Evolutionary conservation across 768 basidiomycete genomes (phyloP).

Genomic region (Rhodosporidiobolus sp.): DNA sequence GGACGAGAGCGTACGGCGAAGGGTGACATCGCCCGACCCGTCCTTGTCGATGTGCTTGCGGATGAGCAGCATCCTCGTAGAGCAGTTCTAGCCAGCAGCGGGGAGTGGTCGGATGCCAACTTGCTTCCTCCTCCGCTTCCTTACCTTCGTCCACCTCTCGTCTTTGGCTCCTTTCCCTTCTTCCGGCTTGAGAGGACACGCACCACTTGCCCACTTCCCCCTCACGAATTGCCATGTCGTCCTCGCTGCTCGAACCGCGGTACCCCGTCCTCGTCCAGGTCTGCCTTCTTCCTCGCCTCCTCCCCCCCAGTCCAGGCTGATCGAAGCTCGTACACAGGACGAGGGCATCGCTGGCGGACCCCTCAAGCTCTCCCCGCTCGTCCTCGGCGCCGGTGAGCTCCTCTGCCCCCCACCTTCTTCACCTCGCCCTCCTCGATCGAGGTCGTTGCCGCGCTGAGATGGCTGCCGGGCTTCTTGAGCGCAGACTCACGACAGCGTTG

Average conservation of each 20-base stretch:
- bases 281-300: too few relatives aligned
- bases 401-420: background rate
- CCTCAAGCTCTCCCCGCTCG: slow-evolving; percentile 26
- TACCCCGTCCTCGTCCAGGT: too few relatives aligned
- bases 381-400: slow-evolving; percentile 28
- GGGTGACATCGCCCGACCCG: slow-evolving; percentile 80
- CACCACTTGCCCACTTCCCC: too few relatives aligned
- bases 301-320: too few relatives aligned
- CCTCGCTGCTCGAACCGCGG: too few relatives aligned
- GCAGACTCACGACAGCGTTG: background rate
- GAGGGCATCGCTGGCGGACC: slow-evolving; percentile 11
- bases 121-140: background rate
- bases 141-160: background rate
- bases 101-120: background rate
- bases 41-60: slow-evolving; percentile 79
- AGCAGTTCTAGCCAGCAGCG: too few relatives aligned
- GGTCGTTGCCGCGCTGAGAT: too few relatives aligned
- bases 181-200: too few relatives aligned
- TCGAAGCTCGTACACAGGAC: background rate
- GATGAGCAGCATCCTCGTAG: slow-evolving; percentile 70
- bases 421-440: background rate
- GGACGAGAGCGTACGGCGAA: slow-evolving; percentile 57
- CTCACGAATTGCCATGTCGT: too few relatives aligned
- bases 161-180: background rate
- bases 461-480: too few relatives aligned